Evolutionary conservation across 2,329 filamentous ascomycete genomes (phyloP).

Genomic region (Waltergamsia citrina): DNA sequence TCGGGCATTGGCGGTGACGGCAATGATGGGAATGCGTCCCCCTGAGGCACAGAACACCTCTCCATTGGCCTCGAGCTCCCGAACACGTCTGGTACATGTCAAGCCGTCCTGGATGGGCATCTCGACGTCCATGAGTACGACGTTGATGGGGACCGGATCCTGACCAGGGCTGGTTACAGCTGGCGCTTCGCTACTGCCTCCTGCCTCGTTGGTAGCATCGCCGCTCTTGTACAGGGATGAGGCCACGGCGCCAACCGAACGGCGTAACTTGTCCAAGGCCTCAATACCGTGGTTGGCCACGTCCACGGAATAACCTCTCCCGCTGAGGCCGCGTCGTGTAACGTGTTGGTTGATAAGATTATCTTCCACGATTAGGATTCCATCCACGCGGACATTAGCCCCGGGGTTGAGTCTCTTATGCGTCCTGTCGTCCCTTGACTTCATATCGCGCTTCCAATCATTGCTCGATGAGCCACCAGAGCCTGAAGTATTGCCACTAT

Average conservation of each 20-base stretch:
- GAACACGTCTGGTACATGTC: slow-evolving; percentile 54
- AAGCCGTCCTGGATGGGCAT: slow-evolving; percentile 68
- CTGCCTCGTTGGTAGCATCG: slow-evolving; percentile 5
- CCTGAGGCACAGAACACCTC: slow-evolving; percentile 33
- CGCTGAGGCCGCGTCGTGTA: slow-evolving; percentile 38
- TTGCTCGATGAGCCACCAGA: no score
- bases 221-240: not conserved
- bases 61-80: slow-evolving; percentile 47
- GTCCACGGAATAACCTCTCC: slow-evolving; percentile 38
- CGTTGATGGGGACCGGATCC: slow-evolving; percentile 32
- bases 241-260: slow-evolving; percentile 9
- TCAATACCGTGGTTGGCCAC: slow-evolving; percentile 49
- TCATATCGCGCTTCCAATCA: not conserved
- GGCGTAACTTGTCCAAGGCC: slow-evolving; percentile 37
- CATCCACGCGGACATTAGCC: slow-evolving; percentile 20
- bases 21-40: slow-evolving; percentile 51
- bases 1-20: slow-evolving; percentile 59
- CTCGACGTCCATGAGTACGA: slow-evolving; percentile 69
- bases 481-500: not conserved
- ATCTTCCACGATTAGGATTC: slow-evolving; percentile 49
- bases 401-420: slow-evolving; percentile 8
- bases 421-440: not conserved
- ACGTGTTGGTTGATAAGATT: slow-evolving; percentile 53
- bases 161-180: slow-evolving; percentile 4
- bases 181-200: not conserved